Evolutionary conservation across 345 rosid species (phyloP).

Genomic region (Arabidopsis arenosa): DNA sequence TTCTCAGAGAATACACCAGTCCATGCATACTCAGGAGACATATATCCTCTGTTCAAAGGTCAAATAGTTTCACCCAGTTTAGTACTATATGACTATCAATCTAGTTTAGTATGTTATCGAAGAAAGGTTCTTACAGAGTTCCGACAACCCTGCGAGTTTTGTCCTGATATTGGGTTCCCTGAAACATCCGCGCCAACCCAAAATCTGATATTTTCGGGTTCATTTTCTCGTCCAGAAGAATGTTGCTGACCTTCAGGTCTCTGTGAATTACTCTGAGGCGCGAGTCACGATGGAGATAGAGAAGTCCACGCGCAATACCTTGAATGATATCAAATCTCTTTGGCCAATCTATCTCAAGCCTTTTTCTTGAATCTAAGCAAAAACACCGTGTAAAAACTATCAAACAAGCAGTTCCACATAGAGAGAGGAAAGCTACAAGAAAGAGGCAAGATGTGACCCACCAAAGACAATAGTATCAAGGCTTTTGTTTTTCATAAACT

Average conservation of each 20-base stretch:
- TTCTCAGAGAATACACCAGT: constrained; percentile 60
- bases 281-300: constrained; percentile 54
- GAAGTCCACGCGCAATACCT: constrained; percentile 52
- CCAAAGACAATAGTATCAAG: constrained; percentile 35
- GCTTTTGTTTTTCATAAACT: constrained; percentile 42
- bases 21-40: constrained; percentile 79
- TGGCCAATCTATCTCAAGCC: constrained; percentile 27
- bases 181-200: constrained; percentile 47
- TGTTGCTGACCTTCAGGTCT: constrained; percentile 48
- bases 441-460: constrained; percentile 7
- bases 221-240: constrained; percentile 46
- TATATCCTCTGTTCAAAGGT: constrained; percentile 58
- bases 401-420: not conserved
- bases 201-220: constrained; percentile 54
- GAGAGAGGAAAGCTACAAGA: not conserved
- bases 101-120: not conserved
- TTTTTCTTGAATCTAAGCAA: constrained; percentile 22
- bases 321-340: constrained; percentile 44
- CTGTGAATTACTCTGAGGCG: constrained; percentile 45
- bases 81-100: not conserved
- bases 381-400: not conserved
- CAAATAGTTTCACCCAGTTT: not conserved
- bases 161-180: constrained; percentile 39
- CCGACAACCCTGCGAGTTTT: constrained; percentile 44
- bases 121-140: constrained; percentile 40